Base-by-base conservation (phyloP, 23 red algal genomes). In the Gracilaria caudata region DNA sequence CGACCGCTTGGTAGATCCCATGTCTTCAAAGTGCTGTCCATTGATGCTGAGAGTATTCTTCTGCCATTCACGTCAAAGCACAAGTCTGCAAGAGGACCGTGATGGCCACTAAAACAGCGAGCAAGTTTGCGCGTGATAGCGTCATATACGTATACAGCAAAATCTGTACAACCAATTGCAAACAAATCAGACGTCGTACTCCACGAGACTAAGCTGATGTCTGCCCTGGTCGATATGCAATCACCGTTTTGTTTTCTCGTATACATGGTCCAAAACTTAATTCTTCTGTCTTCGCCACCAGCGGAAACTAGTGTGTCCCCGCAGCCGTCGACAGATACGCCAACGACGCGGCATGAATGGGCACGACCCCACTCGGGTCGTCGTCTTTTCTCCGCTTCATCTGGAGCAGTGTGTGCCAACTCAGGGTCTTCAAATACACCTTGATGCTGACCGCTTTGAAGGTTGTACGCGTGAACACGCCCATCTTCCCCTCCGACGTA, bases 1-100 rank as follows among this genome's bases (percentile, higher is more conserved):
- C 79, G 71, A 20, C 97, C 97, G 43, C 85, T 85, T 32, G 82
- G 89, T 33, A 99, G 64, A 70, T 95, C 91, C 97, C 97, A 99
- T 12, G 94, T 94, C 45, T 88, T 73, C 49, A 99, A 24, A 45
- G 89, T 94, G 39, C 93, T 90, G 76, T 99, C 97, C 76, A 95
- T 86, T 44, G 89, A 83, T 23, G 88, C 71, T 35, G 92, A 89
- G 16, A 99, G 26, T 34, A 99, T 54, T 58, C 82, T 68, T n/a
- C 94, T 80, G 3, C 82, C 93, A 41, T 53, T 73, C 10, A n/a
- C 30, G 37, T 82, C 78, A 51, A 94, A 99, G 86, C 82, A 84
- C 19, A 93, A 55, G 74, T 99, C 97, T 4, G 92, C 92, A 39
- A 99, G 54, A 45, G 77, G 71, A 9, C 80, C 93, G 21, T 25